Base-by-base conservation (phyloP, 164 flowering plant genomes). In the Cinnamomum micranthum region DNA sequence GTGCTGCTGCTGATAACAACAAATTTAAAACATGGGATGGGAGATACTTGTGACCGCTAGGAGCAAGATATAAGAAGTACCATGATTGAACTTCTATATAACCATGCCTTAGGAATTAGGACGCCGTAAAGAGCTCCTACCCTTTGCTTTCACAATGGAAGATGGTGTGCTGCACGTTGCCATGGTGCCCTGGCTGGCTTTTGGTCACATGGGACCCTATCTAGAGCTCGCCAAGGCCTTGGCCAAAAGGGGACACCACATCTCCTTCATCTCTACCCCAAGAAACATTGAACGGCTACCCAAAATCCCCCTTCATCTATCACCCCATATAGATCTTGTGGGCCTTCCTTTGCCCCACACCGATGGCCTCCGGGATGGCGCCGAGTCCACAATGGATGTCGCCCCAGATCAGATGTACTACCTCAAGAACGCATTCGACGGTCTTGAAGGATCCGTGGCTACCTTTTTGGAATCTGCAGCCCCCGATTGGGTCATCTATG, bases 151-250 rank as follows among this genome's bases (percentile, higher is more conserved):
- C 41, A 35, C 41, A 6, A 64, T 64, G 67, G 69, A 28, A 14
- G 41, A 3, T 24, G 50, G 2, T 1, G 31, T 2, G 27, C 27
- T 66, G 9, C 69, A 66, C 79, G 65, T 88, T 12, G 90, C 73
- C 4, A 65, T 90, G 82, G 84, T 90, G 62, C 93, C 91, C 76
- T 88, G 91, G 88, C 80, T 90, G 22, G 91, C 91, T 71, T 76
- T 86, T 65, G 93, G 93, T 25, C 93, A 90, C 74, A 66, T 87
- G 52, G 80, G 80, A 28, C 90, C 93, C 6, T 88, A 82, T 71
- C 52, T 85, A 13, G 75, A 77, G 50, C 86, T 88, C 55, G 74
- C 93, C 79, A 80, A 75, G 47, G 6, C 4, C 77, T 68, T 90
- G 70, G 88, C 88, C 51, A 79, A 72, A 67, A 80, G 55, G 68